Conservation (phyloP, 257 asterid genomes). For the Haberlea rhodopensis region DNA sequence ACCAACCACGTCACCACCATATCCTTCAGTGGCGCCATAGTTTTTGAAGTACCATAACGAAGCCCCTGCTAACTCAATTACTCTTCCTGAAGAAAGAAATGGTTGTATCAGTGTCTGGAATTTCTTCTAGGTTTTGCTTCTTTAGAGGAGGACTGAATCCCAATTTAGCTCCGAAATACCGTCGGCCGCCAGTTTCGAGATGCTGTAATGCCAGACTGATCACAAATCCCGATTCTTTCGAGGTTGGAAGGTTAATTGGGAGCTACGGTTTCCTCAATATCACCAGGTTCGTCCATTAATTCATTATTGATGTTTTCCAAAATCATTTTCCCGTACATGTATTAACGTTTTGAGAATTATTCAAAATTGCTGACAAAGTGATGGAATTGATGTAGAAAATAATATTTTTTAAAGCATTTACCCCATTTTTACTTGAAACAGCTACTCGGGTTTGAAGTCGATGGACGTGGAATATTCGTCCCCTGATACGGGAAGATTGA, state of each 20-base stretch:
- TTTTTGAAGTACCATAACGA: no score
- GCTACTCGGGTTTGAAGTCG: conserved; percentile 69
- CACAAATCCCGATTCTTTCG: conserved; percentile 60
- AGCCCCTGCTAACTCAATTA: no score
- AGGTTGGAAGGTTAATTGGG: conserved; percentile 81
- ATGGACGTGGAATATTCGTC: conserved; percentile 39
- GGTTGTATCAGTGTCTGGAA: background rate
- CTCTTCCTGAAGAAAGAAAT: background rate
- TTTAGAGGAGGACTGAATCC: conserved; percentile 18
- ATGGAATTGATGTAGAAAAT: background rate
- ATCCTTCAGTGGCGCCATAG: no score
- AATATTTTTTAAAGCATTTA: background rate
- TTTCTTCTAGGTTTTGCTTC: conserved; percentile 31
- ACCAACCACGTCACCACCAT: no score
- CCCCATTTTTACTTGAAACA: conserved; percentile 23
- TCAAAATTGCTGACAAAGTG: no score
- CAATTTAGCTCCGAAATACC: conserved; percentile 10
- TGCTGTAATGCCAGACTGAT: conserved; percentile 57
- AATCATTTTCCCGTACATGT: background rate
- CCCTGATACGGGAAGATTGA: conserved; percentile 52
- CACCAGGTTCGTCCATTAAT: conserved; percentile 48
- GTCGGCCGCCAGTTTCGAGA: conserved; percentile 25
- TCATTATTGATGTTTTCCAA: background rate
- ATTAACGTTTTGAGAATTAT: background rate
- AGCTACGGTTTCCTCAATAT: conserved; percentile 91